These are phyloP conservation scores for Gilbertella persicaria DNA, from an alignment of 371 early-diverging fungal genomes.

Conservation along the genomic window DNA sequence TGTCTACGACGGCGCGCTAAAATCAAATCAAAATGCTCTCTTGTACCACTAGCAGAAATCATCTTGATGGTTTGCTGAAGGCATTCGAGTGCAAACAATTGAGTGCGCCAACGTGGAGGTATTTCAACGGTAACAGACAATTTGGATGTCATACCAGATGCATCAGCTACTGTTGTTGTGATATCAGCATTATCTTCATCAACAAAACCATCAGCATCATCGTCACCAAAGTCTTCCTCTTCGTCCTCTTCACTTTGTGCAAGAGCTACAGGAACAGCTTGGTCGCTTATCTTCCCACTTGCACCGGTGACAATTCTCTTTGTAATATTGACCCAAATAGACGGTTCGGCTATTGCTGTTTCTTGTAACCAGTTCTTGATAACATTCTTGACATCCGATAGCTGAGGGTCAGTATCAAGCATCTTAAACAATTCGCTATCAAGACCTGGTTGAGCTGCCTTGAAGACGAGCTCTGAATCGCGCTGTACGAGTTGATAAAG, in stretches of 20 bases:
- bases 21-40: constrained; percentile 73
- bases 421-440: constrained; percentile 85
- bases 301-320: constrained; percentile 75
- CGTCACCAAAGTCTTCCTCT: constrained; percentile 44
- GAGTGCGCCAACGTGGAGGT: constrained; percentile 89
- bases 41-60: constrained; percentile 56
- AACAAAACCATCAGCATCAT: constrained; percentile 47
- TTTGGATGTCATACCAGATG: constrained; percentile 40
- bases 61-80: constrained; percentile 68
- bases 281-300: not conserved
- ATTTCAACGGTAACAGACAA: constrained; percentile 54
- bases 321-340: constrained; percentile 85
- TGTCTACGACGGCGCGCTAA: constrained; percentile 60
- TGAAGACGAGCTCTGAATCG: constrained; percentile 75
- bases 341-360: constrained; percentile 73
- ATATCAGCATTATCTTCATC: constrained; percentile 50
- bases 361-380: constrained; percentile 72
- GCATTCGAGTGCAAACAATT: constrained; percentile 80
- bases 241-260: constrained; percentile 17
- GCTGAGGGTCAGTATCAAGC: constrained; percentile 75
- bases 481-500: constrained; percentile 85
- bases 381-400: constrained; percentile 85
- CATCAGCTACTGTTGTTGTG: constrained; percentile 48
- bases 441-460: constrained; percentile 63
- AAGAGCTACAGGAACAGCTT: not conserved